Conservation (phyloP, 768 basidiomycete species). For the Tremella yokohamensis region DNA sequence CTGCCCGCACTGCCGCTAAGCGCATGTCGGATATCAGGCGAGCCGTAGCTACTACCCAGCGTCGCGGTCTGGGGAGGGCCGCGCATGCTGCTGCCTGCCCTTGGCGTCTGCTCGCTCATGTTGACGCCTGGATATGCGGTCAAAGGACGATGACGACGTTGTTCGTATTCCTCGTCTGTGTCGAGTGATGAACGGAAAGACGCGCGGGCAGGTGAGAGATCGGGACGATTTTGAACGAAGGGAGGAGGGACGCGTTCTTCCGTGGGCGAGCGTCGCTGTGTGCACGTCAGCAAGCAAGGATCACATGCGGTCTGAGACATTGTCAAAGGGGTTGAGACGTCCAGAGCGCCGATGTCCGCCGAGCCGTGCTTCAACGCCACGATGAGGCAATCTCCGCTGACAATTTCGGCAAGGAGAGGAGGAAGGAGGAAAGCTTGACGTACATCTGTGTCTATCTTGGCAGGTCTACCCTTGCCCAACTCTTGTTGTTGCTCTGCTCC, state of each 20-base stretch:
- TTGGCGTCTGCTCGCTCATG: slow-evolving; percentile 15
- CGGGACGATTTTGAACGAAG: background rate
- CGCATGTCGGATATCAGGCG: slow-evolving; percentile 21
- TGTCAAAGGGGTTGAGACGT: no score
- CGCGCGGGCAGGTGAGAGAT: slow-evolving; percentile 2
- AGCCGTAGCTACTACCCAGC: slow-evolving; percentile 30
- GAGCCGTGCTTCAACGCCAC: background rate
- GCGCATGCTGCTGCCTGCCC: slow-evolving; percentile 13
- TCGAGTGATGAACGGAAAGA: slow-evolving; percentile 4
- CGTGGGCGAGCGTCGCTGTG: slow-evolving; percentile 6
- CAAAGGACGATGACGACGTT: slow-evolving; percentile 8
- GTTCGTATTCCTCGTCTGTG: slow-evolving; percentile 18
- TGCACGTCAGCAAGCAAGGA: background rate
- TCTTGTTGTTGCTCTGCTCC: slow-evolving; percentile 9
- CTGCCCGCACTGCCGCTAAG: slow-evolving; percentile 17
- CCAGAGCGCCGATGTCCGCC: background rate
- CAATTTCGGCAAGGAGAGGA: background rate
- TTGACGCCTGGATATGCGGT: slow-evolving; percentile 3
- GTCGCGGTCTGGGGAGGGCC: slow-evolving; percentile 21
- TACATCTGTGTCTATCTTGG: background rate
- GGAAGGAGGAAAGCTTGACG: background rate
- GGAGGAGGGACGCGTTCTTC: slow-evolving; percentile 6
- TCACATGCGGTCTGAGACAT: background rate
- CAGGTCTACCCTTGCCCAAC: slow-evolving; percentile 23
- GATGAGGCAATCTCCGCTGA: no score